phyloP scores from a whole-genome alignment of 441 rosid genomes.

The Brassica balearica region DNA sequence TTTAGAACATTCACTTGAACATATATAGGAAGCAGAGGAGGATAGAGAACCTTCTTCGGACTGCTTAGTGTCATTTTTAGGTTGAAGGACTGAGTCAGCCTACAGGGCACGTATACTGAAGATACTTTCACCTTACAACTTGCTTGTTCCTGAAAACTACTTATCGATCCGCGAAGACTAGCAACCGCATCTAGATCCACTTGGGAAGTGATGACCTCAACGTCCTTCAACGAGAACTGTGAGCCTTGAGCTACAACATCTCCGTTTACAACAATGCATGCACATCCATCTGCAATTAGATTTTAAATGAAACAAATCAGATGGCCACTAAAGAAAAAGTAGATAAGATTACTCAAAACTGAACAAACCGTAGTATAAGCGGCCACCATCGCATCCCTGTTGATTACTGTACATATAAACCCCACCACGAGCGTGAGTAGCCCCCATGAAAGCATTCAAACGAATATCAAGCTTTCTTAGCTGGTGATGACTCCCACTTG shows the following conservation, averaged over 20 bases:
- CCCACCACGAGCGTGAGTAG: slow-evolving; percentile 92
- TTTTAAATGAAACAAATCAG: too few species aligned
- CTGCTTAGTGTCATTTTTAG: slow-evolving; percentile 71
- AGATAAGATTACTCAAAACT: too few species aligned
- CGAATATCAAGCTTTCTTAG: slow-evolving; percentile 93
- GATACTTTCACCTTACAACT: slow-evolving; percentile 74
- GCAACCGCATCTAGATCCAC: slow-evolving; percentile 97
- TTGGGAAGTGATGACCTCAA: slow-evolving; percentile 89
- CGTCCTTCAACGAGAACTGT: slow-evolving; percentile 90
- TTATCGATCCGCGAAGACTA: slow-evolving; percentile 91
- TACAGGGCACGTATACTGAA: slow-evolving; percentile 71
- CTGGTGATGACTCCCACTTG: slow-evolving; percentile 99
- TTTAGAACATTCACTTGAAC: not conserved
- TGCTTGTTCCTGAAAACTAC: slow-evolving; percentile 99
- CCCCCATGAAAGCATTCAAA: slow-evolving; percentile 78
- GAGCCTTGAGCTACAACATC: slow-evolving; percentile 93
- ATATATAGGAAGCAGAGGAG: slow-evolving; percentile 6
- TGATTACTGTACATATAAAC: slow-evolving; percentile 97
- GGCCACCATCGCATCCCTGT: slow-evolving; percentile 98
- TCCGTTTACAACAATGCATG: slow-evolving; percentile 84
- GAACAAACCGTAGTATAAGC: slow-evolving; percentile 81
- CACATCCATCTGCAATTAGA: slow-evolving; percentile 99
- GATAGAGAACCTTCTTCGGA: slow-evolving; percentile 68
- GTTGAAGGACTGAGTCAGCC: slow-evolving; percentile 75
- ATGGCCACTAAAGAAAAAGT: too few species aligned